Evolutionary conservation across 1,139 yeast species (phyloP).

Genomic region (Debaryomycetaceae sp.): DNA sequence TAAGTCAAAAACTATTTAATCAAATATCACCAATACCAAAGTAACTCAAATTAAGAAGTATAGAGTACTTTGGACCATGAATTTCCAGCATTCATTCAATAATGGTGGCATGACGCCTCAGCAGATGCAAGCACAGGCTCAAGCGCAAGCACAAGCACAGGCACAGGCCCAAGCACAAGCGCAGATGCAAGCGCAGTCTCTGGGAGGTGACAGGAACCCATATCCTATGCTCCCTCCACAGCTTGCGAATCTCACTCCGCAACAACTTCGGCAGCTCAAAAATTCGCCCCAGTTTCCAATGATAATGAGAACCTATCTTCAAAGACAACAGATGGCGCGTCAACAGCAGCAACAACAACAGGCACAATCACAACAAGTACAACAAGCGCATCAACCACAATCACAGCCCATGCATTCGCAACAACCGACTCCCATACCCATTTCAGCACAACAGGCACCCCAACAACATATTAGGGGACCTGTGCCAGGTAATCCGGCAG

Average conservation of each 20-base stretch:
- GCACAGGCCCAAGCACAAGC: slow-evolving; percentile 7
- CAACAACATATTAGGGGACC: slow-evolving; percentile 5
- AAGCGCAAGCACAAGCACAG: slow-evolving; percentile 7
- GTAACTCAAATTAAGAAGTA: neutral
- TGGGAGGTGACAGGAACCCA: slow-evolving; percentile 3
- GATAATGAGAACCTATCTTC: slow-evolving; percentile 35
- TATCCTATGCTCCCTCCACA: slow-evolving; percentile 38
- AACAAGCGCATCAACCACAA: slow-evolving; percentile 2
- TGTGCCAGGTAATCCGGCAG: slow-evolving; percentile 3
- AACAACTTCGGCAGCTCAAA: slow-evolving; percentile 47
- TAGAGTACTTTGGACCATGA: slow-evolving; percentile 7
- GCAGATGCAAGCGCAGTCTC: slow-evolving; percentile 14
- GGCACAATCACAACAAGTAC: neutral
- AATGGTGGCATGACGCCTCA: slow-evolving; percentile 6
- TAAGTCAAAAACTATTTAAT: neutral
- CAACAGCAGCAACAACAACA: slow-evolving; percentile 7
- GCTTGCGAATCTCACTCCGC: slow-evolving; percentile 40
- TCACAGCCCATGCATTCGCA: neutral
- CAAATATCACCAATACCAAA: neutral
- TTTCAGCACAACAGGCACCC: slow-evolving; percentile 4
- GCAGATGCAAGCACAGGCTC: slow-evolving; percentile 5
- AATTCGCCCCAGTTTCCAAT: slow-evolving; percentile 46
- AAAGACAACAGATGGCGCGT: slow-evolving; percentile 35
- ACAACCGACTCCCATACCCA: slow-evolving; percentile 1
- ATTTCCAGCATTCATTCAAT: slow-evolving; percentile 11